A percentile compares a stretch with the other conserved stretches of the same genome.
Evolutionary conservation across 2,329 filamentous ascomycete species (phyloP).

Genomic region (Metarhizium guizhouense): DNA sequence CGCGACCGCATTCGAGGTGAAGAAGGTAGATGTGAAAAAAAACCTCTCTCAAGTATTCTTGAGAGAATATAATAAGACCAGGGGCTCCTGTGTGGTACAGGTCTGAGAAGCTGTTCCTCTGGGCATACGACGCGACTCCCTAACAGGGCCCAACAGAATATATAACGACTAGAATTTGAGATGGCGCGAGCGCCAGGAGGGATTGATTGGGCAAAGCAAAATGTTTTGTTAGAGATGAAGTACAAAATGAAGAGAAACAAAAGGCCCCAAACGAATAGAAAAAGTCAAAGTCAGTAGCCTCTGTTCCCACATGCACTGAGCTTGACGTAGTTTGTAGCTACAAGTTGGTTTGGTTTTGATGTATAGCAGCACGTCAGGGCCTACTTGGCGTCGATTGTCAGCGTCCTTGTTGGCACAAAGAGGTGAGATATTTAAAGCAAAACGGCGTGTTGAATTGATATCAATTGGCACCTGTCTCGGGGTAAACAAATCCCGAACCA

Average conservation of each 20-base stretch:
- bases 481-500: neutral
- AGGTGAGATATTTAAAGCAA: neutral
- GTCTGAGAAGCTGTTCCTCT: neutral
- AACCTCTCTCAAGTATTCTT: neutral
- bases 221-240: neutral
- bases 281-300: neutral
- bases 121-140: neutral
- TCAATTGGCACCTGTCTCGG: neutral
- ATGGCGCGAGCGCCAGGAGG: neutral
- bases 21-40: neutral
- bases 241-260: neutral
- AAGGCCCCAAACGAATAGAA: neutral
- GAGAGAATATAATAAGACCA: neutral
- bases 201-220: neutral
- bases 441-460: neutral
- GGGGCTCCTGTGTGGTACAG: neutral
- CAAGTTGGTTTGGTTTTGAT: neutral
- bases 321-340: neutral
- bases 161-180: neutral
- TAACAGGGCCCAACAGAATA: neutral
- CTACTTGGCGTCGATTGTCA: neutral
- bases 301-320: neutral
- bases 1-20: neutral
- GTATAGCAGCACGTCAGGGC: neutral
- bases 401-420: too few species aligned